Evolutionary conservation across 2,329 filamentous ascomycete genomes (phyloP).

Genomic region (Hansfordia pulvinata): DNA sequence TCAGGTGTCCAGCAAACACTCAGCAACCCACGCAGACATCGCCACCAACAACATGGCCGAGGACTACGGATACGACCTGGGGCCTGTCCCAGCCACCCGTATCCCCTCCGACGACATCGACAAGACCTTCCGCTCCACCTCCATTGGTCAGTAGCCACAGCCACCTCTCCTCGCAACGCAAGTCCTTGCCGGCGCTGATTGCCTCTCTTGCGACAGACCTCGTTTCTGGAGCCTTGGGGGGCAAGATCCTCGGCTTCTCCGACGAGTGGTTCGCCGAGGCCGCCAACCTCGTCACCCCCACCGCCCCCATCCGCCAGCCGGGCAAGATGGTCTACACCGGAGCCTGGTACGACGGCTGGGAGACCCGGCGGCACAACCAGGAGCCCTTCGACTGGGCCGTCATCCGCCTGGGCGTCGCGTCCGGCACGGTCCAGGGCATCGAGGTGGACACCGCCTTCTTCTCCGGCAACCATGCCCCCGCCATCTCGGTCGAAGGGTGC

Average conservation of each 20-base stretch:
- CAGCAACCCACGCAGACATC: too few relatives aligned
- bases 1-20: too few relatives aligned
- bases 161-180: constrained; percentile 5
- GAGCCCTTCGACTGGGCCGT: constrained; percentile 55
- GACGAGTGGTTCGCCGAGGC: constrained; percentile 59
- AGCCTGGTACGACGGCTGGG: constrained; percentile 61
- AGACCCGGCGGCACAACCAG: constrained; percentile 52
- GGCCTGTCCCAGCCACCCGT: constrained; percentile 32
- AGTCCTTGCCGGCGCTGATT: too few relatives aligned
- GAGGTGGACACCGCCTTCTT: constrained; percentile 77
- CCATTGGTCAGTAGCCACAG: constrained; percentile 36
- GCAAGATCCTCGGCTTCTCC: constrained; percentile 50
- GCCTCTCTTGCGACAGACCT: constrained; percentile 43
- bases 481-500: constrained; percentile 64
- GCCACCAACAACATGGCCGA: too few relatives aligned
- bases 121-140: constrained; percentile 44
- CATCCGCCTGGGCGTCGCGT: constrained; percentile 53
- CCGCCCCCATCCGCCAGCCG: constrained; percentile 44
- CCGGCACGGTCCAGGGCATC: constrained; percentile 57
- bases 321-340: constrained; percentile 58
- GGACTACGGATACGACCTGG: constrained; percentile 40
- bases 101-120: constrained; percentile 43
- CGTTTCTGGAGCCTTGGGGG: constrained; percentile 45
- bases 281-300: constrained; percentile 49
- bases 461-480: constrained; percentile 69